Percentiles rank a stretch among this genome's conserved stretches.
These are phyloP conservation scores for Rhodotorula sp. DNA, from an alignment of 1,284 basidiomycete genomes.

Conservation along the genomic window DNA sequence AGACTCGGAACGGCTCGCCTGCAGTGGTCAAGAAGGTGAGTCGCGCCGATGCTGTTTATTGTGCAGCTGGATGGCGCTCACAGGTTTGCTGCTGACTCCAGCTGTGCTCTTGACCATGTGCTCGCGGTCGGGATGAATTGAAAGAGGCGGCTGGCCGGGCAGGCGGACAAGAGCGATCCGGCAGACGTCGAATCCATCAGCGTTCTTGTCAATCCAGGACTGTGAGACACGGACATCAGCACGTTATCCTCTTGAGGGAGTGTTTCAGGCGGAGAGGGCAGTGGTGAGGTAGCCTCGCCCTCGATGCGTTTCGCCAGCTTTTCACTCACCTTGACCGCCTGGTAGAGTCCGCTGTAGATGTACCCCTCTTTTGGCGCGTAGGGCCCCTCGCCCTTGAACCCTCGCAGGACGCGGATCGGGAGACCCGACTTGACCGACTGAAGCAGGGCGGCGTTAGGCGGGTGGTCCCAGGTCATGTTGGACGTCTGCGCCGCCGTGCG, in stretches of 20 bases:
- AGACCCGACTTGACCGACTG: slow-evolving; percentile 68
- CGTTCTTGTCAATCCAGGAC: slow-evolving; percentile 63
- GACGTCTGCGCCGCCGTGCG: slow-evolving; percentile 78
- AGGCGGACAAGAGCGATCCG: slow-evolving; percentile 65
- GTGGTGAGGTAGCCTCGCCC: background rate
- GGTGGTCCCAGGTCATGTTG: slow-evolving; percentile 69
- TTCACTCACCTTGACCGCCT: slow-evolving; percentile 56
- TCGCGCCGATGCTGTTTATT: background rate
- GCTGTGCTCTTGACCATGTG: background rate
- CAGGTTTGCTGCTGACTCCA: no score
- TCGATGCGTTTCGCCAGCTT: no score
- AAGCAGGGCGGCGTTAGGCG: slow-evolving; percentile 67
- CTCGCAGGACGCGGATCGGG: slow-evolving; percentile 77
- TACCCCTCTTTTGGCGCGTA: slow-evolving; percentile 56
- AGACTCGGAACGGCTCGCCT: background rate
- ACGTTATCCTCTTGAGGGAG: background rate
- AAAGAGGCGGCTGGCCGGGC: slow-evolving; percentile 22
- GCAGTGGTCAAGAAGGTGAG: background rate
- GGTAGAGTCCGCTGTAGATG: slow-evolving; percentile 80
- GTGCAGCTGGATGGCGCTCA: no score
- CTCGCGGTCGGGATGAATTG: slow-evolving; percentile 5
- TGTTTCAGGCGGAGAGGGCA: background rate
- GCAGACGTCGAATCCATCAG: slow-evolving; percentile 68
- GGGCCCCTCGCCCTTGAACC: slow-evolving; percentile 64
- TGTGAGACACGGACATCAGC: slow-evolving; percentile 60